Evolutionary conservation across 2,329 filamentous ascomycete species (phyloP).

Genomic region (Cladosporium sp.): DNA sequence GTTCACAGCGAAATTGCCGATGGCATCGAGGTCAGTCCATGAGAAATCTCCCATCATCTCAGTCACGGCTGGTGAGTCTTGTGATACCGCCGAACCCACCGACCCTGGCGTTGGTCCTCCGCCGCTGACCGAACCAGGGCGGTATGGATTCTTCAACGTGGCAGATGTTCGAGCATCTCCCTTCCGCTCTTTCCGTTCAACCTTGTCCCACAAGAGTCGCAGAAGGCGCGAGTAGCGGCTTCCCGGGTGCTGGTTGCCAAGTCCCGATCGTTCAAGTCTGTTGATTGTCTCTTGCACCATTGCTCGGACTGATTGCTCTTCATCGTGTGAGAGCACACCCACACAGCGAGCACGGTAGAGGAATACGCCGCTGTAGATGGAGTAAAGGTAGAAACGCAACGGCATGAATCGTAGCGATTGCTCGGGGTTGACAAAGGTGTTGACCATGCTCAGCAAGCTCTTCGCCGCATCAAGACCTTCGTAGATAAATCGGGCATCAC

Average conservation of each 20-base stretch:
- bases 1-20: slow-evolving; percentile 44
- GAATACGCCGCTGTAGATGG: slow-evolving; percentile 45
- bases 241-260: slow-evolving; percentile 42
- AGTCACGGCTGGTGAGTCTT: slow-evolving; percentile 36
- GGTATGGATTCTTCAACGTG: slow-evolving; percentile 32
- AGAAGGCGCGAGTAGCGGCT: slow-evolving; percentile 42
- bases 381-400: slow-evolving; percentile 43
- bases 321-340: slow-evolving; percentile 42
- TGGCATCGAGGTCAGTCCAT: slow-evolving; percentile 44
- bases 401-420: slow-evolving; percentile 44
- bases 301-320: slow-evolving; percentile 40
- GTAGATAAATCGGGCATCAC: slow-evolving; percentile 45
- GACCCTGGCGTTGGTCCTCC: slow-evolving; percentile 27
- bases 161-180: slow-evolving; percentile 12
- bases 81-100: slow-evolving; percentile 18
- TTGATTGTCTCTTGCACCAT: slow-evolving; percentile 43
- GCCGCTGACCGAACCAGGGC: slow-evolving; percentile 34
- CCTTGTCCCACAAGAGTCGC: slow-evolving; percentile 44
- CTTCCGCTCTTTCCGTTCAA: slow-evolving; percentile 30
- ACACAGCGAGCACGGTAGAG: slow-evolving; percentile 44
- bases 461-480: slow-evolving; percentile 46
- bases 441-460: slow-evolving; percentile 44
- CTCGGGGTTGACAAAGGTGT: slow-evolving; percentile 45
- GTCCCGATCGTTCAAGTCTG: slow-evolving; percentile 39
- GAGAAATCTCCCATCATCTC: slow-evolving; percentile 45